phyloP scores from a whole-genome alignment of 768 basidiomycete genomes.

The Lepiota subincarnata region DNA sequence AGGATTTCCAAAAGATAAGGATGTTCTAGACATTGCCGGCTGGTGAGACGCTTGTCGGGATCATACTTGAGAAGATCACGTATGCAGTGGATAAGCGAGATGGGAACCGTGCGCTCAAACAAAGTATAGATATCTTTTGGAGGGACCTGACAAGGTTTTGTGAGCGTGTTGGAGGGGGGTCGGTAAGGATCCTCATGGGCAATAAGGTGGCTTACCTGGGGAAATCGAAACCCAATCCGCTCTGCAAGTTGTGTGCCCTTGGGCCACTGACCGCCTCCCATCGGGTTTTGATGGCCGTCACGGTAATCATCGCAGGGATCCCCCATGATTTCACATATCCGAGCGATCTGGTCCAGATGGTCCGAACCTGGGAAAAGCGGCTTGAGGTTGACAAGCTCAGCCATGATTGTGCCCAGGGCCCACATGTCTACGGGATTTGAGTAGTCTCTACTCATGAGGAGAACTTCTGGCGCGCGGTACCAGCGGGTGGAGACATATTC shows the following conservation, averaged over 20 bases:
- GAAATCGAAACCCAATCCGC: conserved; percentile 82
- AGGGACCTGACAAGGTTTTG: conserved; percentile 40
- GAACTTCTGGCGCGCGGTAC: conserved; percentile 98
- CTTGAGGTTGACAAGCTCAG: conserved; percentile 90
- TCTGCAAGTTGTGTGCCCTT: conserved; percentile 85
- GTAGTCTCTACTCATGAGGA: conserved; percentile 88
- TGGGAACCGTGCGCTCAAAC: conserved; percentile 76
- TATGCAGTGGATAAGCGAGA: conserved; percentile 86
- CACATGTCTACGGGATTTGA: conserved; percentile 99
- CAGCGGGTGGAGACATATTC: conserved; percentile 99
- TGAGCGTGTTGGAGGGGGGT: conserved; percentile 9
- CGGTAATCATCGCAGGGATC: conserved; percentile 88
- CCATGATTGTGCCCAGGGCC: conserved; percentile 98
- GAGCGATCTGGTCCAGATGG: conserved; percentile 88
- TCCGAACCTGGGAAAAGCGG: conserved; percentile 93
- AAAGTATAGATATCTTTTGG: conserved; percentile 67
- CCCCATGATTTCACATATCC: conserved; percentile 90
- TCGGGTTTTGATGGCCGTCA: conserved; percentile 59
- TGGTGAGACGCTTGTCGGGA: conserved; percentile 81
- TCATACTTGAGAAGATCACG: conserved; percentile 90
- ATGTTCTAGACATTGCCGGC: conserved; percentile 83
- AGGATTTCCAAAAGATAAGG: conserved; percentile 82
- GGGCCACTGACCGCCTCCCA: conserved; percentile 89
- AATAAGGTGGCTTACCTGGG: conserved; percentile 61
- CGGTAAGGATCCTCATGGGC: conserved; percentile 3